These are phyloP conservation scores for Phytophthora cactorum DNA, from an alignment of 352 stramenopile genomes.

Conservation along the genomic window DNA sequence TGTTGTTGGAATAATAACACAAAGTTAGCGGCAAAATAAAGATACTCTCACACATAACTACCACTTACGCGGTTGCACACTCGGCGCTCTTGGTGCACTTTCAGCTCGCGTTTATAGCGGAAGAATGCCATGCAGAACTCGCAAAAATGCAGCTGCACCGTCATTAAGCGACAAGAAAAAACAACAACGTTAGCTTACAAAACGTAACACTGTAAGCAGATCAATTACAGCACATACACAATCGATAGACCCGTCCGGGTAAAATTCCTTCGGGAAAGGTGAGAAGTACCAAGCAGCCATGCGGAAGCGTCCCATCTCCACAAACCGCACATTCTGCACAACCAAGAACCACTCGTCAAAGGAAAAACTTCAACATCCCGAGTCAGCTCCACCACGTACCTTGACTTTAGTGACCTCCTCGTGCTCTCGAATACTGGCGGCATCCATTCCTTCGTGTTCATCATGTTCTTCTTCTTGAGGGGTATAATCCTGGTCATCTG, in stretches of 20 bases:
- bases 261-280: constrained; percentile 96
- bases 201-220: background rate
- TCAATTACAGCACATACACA: constrained; percentile 52
- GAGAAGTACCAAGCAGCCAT: constrained; percentile 98
- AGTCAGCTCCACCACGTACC: constrained; percentile 29
- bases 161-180: background rate
- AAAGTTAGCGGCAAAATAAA: background rate
- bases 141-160: constrained; percentile 83
- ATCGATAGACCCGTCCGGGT: constrained; percentile 85
- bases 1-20: constrained; percentile 19
- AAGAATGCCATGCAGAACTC: constrained; percentile 92
- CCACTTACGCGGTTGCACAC: constrained; percentile 64
- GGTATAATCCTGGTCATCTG: constrained; percentile 75
- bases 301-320: constrained; percentile 94
- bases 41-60: background rate
- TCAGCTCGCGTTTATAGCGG: constrained; percentile 74
- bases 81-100: constrained; percentile 67
- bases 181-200: background rate
- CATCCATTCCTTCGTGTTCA: constrained; percentile 98
- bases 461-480: constrained; percentile 93
- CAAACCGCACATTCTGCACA: constrained; percentile 94
- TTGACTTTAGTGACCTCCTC: constrained; percentile 98
- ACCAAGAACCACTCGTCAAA: constrained; percentile 16
- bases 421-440: constrained; percentile 96
- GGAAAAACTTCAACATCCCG: constrained; percentile 8